Evolutionary conservation across 2,329 filamentous ascomycete species (phyloP).

Genomic region (Akanthomyces lecanii): DNA sequence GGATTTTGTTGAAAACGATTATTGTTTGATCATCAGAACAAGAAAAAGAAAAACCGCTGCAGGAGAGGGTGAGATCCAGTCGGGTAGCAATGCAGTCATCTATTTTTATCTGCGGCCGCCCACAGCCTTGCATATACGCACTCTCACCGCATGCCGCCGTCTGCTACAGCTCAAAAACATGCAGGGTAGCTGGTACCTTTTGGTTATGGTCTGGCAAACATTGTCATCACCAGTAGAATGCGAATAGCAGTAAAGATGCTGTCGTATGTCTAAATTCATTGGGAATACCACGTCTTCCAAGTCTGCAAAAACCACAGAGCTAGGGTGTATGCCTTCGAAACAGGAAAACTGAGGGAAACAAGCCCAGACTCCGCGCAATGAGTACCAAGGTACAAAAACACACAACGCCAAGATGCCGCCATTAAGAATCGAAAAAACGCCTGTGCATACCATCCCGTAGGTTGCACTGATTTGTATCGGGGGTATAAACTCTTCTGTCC

Average conservation of each 20-base stretch:
- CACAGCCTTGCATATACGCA: background rate
- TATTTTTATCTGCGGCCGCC: background rate
- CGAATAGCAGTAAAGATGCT: background rate
- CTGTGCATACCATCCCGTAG: background rate
- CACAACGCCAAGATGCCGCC: background rate
- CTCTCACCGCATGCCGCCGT: background rate
- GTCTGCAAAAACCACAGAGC: background rate
- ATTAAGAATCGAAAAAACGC: constrained; percentile 1
- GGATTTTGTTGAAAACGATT: background rate
- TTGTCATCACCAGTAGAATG: background rate
- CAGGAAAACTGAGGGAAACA: background rate
- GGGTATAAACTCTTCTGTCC: constrained; percentile 1
- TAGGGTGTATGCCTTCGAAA: background rate
- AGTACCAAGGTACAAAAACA: background rate
- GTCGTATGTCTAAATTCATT: background rate
- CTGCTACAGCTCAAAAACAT: too few relatives aligned
- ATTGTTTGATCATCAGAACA: background rate
- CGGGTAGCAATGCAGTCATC: background rate
- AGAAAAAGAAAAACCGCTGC: too few relatives aligned
- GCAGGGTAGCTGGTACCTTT: too few relatives aligned
- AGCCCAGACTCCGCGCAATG: constrained; percentile 7
- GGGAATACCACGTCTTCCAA: background rate
- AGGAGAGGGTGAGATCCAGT: background rate
- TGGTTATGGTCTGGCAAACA: too few relatives aligned
- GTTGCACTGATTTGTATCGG: constrained; percentile 4